These are phyloP conservation scores for Passalora sequoiae DNA, from an alignment of 2,329 filamentous ascomycete genomes.

Conservation along the genomic window DNA sequence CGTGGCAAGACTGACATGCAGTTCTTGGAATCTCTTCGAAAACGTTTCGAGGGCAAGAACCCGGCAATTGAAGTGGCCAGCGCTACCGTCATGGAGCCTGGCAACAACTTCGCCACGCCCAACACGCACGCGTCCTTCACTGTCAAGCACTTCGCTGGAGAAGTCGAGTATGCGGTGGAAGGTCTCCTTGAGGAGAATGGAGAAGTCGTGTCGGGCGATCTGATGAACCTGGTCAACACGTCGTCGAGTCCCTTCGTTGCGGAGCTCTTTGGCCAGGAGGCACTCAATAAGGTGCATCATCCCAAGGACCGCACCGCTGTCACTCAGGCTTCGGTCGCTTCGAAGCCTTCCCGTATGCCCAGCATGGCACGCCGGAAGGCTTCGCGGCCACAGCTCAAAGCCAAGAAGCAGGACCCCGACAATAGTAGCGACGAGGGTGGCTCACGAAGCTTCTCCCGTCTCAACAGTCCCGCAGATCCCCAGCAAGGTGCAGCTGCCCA, in stretches of 20 bases:
- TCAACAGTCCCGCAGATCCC: conserved; percentile 39
- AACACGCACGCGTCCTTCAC: conserved; percentile 79
- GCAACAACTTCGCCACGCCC: conserved; percentile 83
- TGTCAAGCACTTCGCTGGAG: conserved; percentile 90
- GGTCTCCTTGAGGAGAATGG: conserved; percentile 92
- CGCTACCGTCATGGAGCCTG: conserved; percentile 69
- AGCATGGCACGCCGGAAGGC: conserved; percentile 83
- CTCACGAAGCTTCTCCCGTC: conserved; percentile 36
- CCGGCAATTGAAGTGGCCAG: conserved; percentile 76
- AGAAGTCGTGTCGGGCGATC: conserved; percentile 88
- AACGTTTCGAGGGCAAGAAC: conserved; percentile 92
- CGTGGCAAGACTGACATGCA: conserved; percentile 85
- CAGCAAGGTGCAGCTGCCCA: conserved; percentile 89
- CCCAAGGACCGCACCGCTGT: conserved; percentile 85
- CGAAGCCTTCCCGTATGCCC: conserved; percentile 85
- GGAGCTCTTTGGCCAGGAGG: conserved; percentile 93
- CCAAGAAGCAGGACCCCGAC: conserved; percentile 40
- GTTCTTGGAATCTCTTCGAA: conserved; percentile 81
- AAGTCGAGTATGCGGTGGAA: conserved; percentile 87
- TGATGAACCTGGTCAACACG: conserved; percentile 87
- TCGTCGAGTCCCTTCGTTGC: conserved; percentile 85
- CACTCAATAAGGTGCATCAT: conserved; percentile 85
- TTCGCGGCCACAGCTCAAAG: conserved; percentile 47
- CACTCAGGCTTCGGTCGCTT: conserved; percentile 93
- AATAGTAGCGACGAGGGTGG: conserved; percentile 39